These are phyloP conservation scores for Simplicillium sp. DNA, from an alignment of 2,329 filamentous ascomycete genomes.

Conservation along the genomic window DNA sequence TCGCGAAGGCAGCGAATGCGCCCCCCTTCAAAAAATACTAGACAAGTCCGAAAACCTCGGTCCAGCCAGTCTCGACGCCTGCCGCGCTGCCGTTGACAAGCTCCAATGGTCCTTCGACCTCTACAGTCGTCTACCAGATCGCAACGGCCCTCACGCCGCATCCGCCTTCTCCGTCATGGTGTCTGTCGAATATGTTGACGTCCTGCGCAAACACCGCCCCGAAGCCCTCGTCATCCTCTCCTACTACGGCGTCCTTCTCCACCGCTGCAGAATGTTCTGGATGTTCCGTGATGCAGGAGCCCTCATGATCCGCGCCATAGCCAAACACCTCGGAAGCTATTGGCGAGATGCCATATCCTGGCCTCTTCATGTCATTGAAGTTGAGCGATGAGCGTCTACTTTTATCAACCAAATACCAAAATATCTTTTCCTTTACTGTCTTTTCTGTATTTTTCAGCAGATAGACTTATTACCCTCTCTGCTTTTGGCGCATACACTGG, in stretches of 20 bases:
- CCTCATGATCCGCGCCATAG: conserved; percentile 5
- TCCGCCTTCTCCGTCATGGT: conserved; percentile 10
- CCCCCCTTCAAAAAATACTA: conserved; percentile 2
- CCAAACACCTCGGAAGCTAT: conserved; percentile 8
- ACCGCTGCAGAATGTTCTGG: conserved; percentile 23
- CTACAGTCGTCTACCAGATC: conserved; percentile 4
- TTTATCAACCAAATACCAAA: no score
- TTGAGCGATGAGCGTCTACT: conserved; percentile 1
- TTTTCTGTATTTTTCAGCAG: neutral
- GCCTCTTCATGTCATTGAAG: conserved; percentile 7
- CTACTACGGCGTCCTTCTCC: conserved; percentile 32
- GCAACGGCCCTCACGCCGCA: conserved; percentile 6
- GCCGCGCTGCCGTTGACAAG: conserved; percentile 6
- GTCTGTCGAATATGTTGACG: conserved; percentile 18
- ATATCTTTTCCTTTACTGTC: neutral
- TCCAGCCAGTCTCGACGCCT: conserved; percentile 7
- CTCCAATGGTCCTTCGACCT: conserved; percentile 9
- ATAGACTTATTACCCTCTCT: no score
- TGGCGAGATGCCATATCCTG: conserved; percentile 9
- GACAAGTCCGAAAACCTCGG: conserved; percentile 3
- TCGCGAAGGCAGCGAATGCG: conserved; percentile 4
- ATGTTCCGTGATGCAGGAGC: conserved; percentile 14
- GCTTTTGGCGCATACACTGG: no score
- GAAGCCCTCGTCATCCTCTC: conserved; percentile 30
- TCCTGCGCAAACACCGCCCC: conserved; percentile 22